Base-by-base conservation (phyloP, 164 flowering plant species). In the Vitis riparia region DNA sequence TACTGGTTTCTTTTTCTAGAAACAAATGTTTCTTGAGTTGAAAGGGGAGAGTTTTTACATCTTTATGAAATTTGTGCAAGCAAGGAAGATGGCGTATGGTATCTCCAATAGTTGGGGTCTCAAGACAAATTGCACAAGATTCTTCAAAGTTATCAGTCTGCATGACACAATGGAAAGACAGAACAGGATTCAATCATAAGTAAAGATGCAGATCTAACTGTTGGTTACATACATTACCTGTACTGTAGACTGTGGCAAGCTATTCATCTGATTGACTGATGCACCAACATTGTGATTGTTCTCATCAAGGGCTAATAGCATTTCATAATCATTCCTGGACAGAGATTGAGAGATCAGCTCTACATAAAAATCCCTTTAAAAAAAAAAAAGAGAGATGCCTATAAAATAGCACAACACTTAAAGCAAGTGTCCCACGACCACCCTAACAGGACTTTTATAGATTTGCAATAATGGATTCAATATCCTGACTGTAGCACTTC, bases 21-120 rank as follows among this genome's bases (percentile, higher is more conserved):
- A 16, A 32, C 50, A 59, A 63, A 48, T 27, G 16, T 27, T 69
- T 27, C 15, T 8, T 49, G 30, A 51, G 47, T 62, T 37, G 17
- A 8, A 48, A 47, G 71, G 55, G 23, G 29, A n/a, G 9, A 52
- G 32, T 59, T 9, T 55, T 12, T 81, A 96, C 99, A 67, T 91
- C 97, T 87, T 91, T 96, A 79, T 96, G 99, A 81, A 96, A 96
- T 73, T 88, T 96, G 84, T 95, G 99, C 14, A 95, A 76, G 81
- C 99, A 95, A 55, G 98, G 99, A 23, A 95, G 96, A 80, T 93
- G 97, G 51, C 98, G 92, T 62, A 93, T 83, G n/a, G 80, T 80
- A 48, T 93, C 97, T 57, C 99, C 99, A 51, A 71, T 59, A 3
- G 79, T 75, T 16, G 97, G 99, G 44, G 78, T 84, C 51, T 96